Percentiles rank a stretch among this genome's conserved stretches.
These are phyloP conservation scores for Nemania bipapillata DNA, from an alignment of 2,329 filamentous ascomycete genomes.

Conservation along the genomic window DNA sequence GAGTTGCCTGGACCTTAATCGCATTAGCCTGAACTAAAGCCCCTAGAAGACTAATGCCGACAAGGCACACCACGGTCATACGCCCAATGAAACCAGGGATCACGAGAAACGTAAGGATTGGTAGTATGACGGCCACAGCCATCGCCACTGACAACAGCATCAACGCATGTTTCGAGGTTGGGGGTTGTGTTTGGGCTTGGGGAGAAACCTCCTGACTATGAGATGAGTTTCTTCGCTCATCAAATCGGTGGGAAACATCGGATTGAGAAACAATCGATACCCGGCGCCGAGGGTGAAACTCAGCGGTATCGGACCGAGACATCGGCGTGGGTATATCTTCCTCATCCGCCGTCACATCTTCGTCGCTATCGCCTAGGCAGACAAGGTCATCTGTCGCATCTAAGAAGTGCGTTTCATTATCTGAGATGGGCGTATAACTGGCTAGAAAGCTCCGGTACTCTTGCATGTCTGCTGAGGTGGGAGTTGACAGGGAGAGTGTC, in stretches of 20 bases:
- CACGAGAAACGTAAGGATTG: constrained; percentile 67
- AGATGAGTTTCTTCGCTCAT: constrained; percentile 29
- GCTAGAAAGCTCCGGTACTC: constrained; percentile 66
- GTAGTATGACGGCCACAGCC: constrained; percentile 64
- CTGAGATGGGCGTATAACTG: constrained; percentile 65
- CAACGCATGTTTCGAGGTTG: constrained; percentile 26
- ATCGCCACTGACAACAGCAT: constrained; percentile 57
- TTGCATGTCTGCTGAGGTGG: constrained; percentile 62
- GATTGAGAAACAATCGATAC: constrained; percentile 32
- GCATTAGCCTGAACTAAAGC: constrained; percentile 47
- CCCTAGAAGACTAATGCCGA: constrained; percentile 58
- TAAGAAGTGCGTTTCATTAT: constrained; percentile 70
- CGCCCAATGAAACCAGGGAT: constrained; percentile 67
- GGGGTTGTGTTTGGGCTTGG: neutral
- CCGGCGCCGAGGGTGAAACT: constrained; percentile 23
- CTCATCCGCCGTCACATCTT: constrained; percentile 41
- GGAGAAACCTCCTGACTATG: neutral
- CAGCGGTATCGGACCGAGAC: constrained; percentile 34
- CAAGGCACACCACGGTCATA: constrained; percentile 66
- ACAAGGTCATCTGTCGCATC: constrained; percentile 66
- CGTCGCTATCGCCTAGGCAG: constrained; percentile 50
- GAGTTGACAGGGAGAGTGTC: constrained; percentile 61
- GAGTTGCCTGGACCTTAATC: constrained; percentile 38
- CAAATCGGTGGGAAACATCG: constrained; percentile 30
- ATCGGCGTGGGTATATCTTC: constrained; percentile 39